Percentiles rank a stretch among this genome's conserved stretches.
Conservation (phyloP, 768 basidiomycete genomes). For the Trametes maxima region DNA sequence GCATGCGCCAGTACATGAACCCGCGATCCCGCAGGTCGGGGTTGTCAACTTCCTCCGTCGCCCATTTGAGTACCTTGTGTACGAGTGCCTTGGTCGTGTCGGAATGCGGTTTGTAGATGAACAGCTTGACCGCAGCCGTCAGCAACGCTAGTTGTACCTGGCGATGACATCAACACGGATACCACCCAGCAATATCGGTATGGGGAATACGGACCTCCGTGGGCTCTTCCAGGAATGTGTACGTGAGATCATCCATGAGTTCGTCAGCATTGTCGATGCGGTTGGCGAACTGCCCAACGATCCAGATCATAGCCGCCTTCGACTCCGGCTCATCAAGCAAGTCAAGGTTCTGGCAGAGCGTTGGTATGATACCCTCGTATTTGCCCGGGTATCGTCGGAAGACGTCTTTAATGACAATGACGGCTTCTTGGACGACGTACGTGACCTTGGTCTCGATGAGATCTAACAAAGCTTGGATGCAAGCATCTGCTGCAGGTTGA, state of each 20-base stretch:
- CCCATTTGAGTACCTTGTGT: conserved; percentile 94
- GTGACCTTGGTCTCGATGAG: conserved; percentile 92
- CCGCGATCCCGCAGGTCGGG: conserved; percentile 96
- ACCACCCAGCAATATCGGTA: neutral
- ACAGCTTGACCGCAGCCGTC: conserved; percentile 94
- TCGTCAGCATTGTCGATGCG: conserved; percentile 96
- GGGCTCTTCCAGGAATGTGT: conserved; percentile 90
- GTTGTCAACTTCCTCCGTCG: conserved; percentile 97
- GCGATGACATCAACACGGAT: neutral
- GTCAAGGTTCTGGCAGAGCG: conserved; percentile 90
- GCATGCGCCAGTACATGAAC: conserved; percentile 99
- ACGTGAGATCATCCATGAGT: conserved; percentile 87
- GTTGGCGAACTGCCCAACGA: conserved; percentile 94
- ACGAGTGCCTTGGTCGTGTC: conserved; percentile 88
- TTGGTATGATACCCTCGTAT: conserved; percentile 96
- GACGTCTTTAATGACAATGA: conserved; percentile 97
- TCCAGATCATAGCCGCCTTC: conserved; percentile 98
- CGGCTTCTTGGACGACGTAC: conserved; percentile 96
- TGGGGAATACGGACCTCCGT: conserved; percentile 64
- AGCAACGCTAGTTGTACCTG: conserved; percentile 95
- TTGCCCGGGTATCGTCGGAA: conserved; percentile 96
- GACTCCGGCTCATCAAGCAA: conserved; percentile 93
- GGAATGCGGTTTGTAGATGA: conserved; percentile 84
- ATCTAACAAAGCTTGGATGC: conserved; percentile 82
- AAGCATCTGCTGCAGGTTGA: conserved; percentile 81